phyloP scores from a whole-genome alignment of 768 basidiomycete genomes.

The Tylopilus balloui region DNA sequence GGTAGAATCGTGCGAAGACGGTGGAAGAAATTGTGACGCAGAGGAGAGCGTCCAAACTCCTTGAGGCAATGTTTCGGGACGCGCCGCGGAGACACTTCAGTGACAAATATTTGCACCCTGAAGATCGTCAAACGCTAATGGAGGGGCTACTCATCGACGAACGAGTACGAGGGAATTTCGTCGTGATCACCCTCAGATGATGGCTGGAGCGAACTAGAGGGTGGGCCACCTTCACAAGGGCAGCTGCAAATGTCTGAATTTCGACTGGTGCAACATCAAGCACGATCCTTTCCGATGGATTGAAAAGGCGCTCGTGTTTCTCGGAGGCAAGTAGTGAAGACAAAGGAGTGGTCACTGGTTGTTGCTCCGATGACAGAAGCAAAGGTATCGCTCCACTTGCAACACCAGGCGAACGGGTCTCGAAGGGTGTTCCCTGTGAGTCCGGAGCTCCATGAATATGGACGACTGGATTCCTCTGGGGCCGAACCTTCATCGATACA shows the following conservation, averaged over 20 bases:
- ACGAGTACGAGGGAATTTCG: slow-evolving; percentile 20
- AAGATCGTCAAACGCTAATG: slow-evolving; percentile 24
- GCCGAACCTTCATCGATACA: neutral
- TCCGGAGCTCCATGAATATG: neutral
- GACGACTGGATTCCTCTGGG: neutral
- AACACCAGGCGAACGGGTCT: neutral
- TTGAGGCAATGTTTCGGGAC: neutral
- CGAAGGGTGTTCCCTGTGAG: neutral
- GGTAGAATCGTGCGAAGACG: neutral
- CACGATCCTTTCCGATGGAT: neutral
- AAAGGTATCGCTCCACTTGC: neutral
- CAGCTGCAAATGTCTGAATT: neutral
- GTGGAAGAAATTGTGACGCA: neutral
- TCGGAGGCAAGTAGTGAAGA: slow-evolving; percentile 7
- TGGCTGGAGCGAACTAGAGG: neutral
- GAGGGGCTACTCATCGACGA: slow-evolving; percentile 24
- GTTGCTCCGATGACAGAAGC: neutral
- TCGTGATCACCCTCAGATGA: slow-evolving; percentile 11
- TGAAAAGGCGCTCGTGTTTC: neutral
- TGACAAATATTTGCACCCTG: neutral
- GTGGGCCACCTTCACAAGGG: neutral
- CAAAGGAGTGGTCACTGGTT: neutral
- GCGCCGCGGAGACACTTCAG: neutral
- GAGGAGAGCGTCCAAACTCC: neutral
- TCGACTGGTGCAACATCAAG: neutral